These are phyloP conservation scores for Gardenia jasminoides DNA, from an alignment of 257 asterid species.

Conservation along the genomic window DNA sequence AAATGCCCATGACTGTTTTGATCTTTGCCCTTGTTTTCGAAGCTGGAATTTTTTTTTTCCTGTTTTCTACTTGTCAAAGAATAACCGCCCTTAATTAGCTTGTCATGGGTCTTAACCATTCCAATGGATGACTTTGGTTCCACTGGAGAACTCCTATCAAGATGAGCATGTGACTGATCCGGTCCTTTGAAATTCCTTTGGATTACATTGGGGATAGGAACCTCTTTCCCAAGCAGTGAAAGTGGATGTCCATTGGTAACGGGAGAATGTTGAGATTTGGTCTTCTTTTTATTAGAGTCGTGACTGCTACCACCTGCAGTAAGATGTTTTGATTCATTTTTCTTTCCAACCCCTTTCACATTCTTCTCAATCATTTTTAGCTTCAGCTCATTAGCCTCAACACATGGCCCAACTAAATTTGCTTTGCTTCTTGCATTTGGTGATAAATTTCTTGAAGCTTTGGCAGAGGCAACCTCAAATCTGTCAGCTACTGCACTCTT, in stretches of 20 bases:
- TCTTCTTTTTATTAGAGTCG: background rate
- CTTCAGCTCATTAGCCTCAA: constrained; percentile 1
- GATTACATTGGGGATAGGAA: background rate
- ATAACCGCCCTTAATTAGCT: background rate
- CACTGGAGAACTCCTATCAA: background rate
- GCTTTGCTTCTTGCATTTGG: background rate
- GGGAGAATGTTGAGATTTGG: background rate
- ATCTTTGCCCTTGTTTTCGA: background rate
- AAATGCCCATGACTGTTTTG: background rate
- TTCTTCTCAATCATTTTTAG: background rate
- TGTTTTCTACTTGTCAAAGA: background rate
- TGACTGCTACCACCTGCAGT: background rate
- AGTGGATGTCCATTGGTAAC: background rate
- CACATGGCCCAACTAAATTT: background rate
- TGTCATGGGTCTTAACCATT: background rate
- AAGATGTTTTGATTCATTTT: background rate
- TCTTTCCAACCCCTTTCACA: background rate
- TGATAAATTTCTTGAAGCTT: constrained; percentile 30
- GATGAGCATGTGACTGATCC: background rate
- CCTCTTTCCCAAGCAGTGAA: background rate
- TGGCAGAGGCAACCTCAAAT: constrained; percentile 15
- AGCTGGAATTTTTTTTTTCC: background rate
- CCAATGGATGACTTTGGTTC: background rate
- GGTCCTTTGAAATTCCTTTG: background rate
- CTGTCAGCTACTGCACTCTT: background rate